Base-by-base conservation (phyloP, 225 moss, liverwort and hornwort genomes). In the Antitrichia curtipendula region DNA sequence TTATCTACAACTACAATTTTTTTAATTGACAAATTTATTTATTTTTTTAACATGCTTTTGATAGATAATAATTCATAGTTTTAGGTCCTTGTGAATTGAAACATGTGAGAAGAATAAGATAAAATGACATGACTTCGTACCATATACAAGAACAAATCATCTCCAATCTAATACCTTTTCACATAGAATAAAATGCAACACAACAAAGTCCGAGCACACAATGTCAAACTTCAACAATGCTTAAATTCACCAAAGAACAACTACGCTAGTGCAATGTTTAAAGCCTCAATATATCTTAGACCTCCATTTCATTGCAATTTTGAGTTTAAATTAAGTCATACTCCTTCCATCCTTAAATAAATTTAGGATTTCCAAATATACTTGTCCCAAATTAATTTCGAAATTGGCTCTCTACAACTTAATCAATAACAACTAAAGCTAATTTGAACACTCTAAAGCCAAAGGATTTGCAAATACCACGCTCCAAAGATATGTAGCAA, bases 1-100 rank as follows among this genome's bases (percentile, higher is more conserved):
- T 28, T 29, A 28, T 28, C 45, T 45, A 29, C 10, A 45, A 28
- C 1, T 45, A 45, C 4, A 9, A 2, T 72, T 41, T 15, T 24
- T 24, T 18, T 47, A 6, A 72, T 3, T 18, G 2, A 31, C 1
- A 45, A 43, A 2, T 12, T 40, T 27, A 6, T 13, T 28, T 71
- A n/a, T 43, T 71, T 27, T 43, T 1, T 9, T 10, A 10, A 17
- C 1, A 71, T 0, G 10, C 3, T 72, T 72, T 17, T 2, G 1
- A 16, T 28, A 3, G 3, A 27, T 22, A 70, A 41, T 25, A 45
- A 45, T 16, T 17, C 0, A 18, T 73, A 47, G 11, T 73, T 47
- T 29, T 47, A 18, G 18, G 45, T 29, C 17, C 16, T 16, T 16
- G 5, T 16, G 1, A 17, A 72, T 28, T 72, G 4, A 72, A 72